These are phyloP conservation scores for Akanthomyces lecanii DNA, from an alignment of 2,329 filamentous ascomycete species.

Conservation along the genomic window DNA sequence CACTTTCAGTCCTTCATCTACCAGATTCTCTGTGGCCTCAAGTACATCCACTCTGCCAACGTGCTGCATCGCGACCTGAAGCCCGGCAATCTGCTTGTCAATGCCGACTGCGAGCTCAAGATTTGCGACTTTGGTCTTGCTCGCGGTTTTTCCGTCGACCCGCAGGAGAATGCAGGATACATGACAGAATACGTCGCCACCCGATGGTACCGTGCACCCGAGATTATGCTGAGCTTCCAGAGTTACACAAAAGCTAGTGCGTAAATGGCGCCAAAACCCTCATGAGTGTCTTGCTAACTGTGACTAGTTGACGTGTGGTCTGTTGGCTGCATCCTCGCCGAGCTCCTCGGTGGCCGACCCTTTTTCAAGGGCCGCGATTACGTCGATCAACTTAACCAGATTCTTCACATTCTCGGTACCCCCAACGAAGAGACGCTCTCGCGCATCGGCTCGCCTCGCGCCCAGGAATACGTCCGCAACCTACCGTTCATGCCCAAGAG, in stretches of 20 bases:
- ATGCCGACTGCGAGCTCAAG: constrained; percentile 98
- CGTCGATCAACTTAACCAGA: constrained; percentile 98
- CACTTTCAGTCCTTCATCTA: constrained; percentile 99
- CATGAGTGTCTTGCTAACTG: neutral
- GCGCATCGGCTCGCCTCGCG: constrained; percentile 90
- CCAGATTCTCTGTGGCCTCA: constrained; percentile 96
- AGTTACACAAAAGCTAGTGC: constrained; percentile 99
- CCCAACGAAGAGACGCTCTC: constrained; percentile 92
- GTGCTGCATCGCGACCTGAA: constrained; percentile 96
- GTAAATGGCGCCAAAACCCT: constrained; percentile 37
- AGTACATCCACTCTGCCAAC: constrained; percentile 99
- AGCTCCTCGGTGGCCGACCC: constrained; percentile 89
- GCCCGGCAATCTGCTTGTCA: constrained; percentile 93
- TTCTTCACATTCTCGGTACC: constrained; percentile 94
- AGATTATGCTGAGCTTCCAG: constrained; percentile 99
- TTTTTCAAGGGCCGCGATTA: constrained; percentile 99
- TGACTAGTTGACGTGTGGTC: constrained; percentile 93
- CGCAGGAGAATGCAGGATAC: constrained; percentile 96
- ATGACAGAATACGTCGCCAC: constrained; percentile 99
- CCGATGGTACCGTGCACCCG: constrained; percentile 88
- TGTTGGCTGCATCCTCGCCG: constrained; percentile 94
- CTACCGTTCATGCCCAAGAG: constrained; percentile 93
- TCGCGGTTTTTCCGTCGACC: constrained; percentile 93
- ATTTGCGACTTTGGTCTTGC: constrained; percentile 98
- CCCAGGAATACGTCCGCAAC: constrained; percentile 98